phyloP scores from a whole-genome alignment of 2,329 filamentous ascomycete species.

The Emydomyces testavorans region DNA sequence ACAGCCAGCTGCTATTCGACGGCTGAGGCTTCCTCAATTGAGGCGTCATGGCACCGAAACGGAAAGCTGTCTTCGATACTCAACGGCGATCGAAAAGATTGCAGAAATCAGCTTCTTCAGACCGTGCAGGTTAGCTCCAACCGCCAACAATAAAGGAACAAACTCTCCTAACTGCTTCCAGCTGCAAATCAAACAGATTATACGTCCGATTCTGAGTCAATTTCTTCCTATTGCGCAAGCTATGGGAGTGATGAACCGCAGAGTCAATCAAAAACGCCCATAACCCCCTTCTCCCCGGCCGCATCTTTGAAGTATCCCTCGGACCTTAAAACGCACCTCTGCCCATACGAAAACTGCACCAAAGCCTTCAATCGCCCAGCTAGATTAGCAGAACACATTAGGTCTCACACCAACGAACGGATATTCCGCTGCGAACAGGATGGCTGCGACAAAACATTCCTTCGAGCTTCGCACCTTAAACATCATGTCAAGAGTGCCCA shows the following conservation, averaged over 20 bases:
- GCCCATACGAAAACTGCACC: conserved; percentile 59
- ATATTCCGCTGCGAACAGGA: conserved; percentile 60
- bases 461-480: conserved; percentile 73
- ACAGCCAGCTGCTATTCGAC: background rate
- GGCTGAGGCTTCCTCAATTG: background rate
- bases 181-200: conserved; percentile 17
- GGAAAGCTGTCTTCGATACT: conserved; percentile 25
- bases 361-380: conserved; percentile 84
- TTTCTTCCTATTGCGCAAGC: conserved; percentile 23
- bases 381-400: conserved; percentile 64
- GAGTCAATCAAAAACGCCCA: conserved; percentile 36
- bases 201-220: conserved; percentile 28
- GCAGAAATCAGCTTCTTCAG: conserved; percentile 22
- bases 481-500: conserved; percentile 79
- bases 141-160: background rate
- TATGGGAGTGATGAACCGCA: conserved; percentile 23
- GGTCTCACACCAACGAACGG: conserved; percentile 76
- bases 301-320: conserved; percentile 43
- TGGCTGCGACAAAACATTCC: conserved; percentile 70
- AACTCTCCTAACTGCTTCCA: background rate
- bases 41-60: conserved; percentile 27
- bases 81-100: conserved; percentile 24
- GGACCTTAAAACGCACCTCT: conserved; percentile 64
- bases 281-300: conserved; percentile 41
- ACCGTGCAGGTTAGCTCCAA: conserved; percentile 21